Evolutionary conservation across 2,329 filamentous ascomycete genomes (phyloP), one percentile per base, ranked within the genome.

Genomic region (Xylariaceae sp.): DNA sequence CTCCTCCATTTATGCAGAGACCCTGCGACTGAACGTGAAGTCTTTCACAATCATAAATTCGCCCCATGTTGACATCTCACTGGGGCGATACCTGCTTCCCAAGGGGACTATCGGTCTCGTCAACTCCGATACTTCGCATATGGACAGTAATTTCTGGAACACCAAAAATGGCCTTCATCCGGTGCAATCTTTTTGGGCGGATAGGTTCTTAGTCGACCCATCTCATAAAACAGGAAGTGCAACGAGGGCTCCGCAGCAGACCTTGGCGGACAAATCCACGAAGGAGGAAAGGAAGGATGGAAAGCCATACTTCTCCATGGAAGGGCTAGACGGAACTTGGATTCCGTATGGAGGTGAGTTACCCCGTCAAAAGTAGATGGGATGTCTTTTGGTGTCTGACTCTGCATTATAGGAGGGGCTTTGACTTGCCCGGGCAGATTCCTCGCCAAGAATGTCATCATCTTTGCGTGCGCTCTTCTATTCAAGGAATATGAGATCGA

Each of bases 111-210:
- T 61, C 1, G 60, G 42, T 2, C 34, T 66, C 0, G n/a, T 65
- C 1, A 65, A 51, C 5, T 51, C 63, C 0, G 6, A n/a, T 1
- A 10, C 50, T 2, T 10, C 50, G 1, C 64, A 67, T 39, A 64
- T 50, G 52, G 57, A 65, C 34, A 8, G 39, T 6, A n/a, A 13
- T 0, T 59, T 61, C 6, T 67, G 65, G 65, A 67, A 66, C 23
- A 64, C 62, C 1, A 7, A 35, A 1, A 42, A 50, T 11, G 61
- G 61, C 9, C 4, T 3, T 2, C 49, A 61, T 53, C 62, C 58
- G 0, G 6, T 66, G 0, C 15, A 59, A 2, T 17, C 53, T 2
- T 67, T 66, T 52, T 66, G 60, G 66, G 54, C 60, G 0, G 63
- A 63, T 7, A 39, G 64, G 13, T 62, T 64, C 30, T 8, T 66